Evolutionary conservation across 1,139 yeast genomes (phyloP), one percentile per base, ranked within the genome.

Genomic region (Trichomonascaceae sp.): DNA sequence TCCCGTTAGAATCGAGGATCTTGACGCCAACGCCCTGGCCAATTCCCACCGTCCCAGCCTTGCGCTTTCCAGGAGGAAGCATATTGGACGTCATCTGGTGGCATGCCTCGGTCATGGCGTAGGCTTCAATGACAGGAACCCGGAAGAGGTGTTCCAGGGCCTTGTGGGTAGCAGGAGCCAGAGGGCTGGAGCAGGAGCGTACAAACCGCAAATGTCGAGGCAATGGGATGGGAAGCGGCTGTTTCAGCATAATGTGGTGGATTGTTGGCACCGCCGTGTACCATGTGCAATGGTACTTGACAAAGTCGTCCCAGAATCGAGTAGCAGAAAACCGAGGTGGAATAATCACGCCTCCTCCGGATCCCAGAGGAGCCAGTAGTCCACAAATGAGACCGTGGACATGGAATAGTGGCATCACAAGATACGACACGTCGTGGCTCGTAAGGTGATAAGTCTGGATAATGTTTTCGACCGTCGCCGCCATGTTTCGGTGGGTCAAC

Each of bases 61-160:
- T 71, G 43, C 80, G 62, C 43, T 64, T 52, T 5, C 74, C 77
- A 2, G 77, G 75, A 29, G 81, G 80, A 27, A 74, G 54, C 42
- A 70, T 67, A 52, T 76, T 76, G 5, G 81, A 73, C 9, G 80
- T 71, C 76, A 76, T 76, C 51, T 76, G 82, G 51, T 76, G 82
- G 40, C 65, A 60, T 1, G 80, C 80, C 49, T 76, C 84, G 3
- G 82, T 76, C 81, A 76, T 75, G n/a, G 82, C 82, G 48, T 76
- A 76, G 0, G 82, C 82, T 50, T 76, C 84, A 13, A 75, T 49
- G 1, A 76, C 81, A 0, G 82, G 82, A 0, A 79, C 76, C 14
- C 65, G 54, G 51, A 76, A 69, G 17, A 64, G 60, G 32, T 56
- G 43, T 45, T 76, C 82, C 30, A 76, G 59, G 45, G 67, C 62